Conservation (phyloP, 202 grass and related monocot species). For the Schoenoplectus triqueter region DNA sequence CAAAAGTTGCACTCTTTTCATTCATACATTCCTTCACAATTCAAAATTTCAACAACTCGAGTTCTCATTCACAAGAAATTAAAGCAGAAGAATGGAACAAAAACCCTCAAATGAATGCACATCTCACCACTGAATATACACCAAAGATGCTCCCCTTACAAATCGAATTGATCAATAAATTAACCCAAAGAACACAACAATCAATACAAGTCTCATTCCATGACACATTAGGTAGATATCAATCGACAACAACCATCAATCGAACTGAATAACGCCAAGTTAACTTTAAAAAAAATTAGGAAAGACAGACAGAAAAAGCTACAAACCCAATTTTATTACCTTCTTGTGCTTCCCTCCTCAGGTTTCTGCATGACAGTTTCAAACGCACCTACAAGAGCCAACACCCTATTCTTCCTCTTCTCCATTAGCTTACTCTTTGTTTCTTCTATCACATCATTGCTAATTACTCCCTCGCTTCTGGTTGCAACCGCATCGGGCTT, state of each 20-base stretch:
- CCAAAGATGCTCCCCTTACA: constrained; percentile 19
- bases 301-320: background rate
- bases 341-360: constrained; percentile 27
- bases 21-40: constrained; percentile 29
- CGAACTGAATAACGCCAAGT: constrained; percentile 20
- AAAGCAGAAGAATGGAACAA: constrained; percentile 11
- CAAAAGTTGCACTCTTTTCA: background rate
- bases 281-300: background rate
- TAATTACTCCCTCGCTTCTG: constrained; percentile 62
- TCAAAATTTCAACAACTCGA: background rate
- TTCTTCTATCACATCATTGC: constrained; percentile 82
- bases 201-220: constrained; percentile 17
- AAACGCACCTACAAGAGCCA: constrained; percentile 81
- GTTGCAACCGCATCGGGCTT: constrained; percentile 45
- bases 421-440: constrained; percentile 74
- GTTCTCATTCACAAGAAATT: constrained; percentile 30
- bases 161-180: constrained; percentile 20
- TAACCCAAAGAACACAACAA: constrained; percentile 20
- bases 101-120: constrained; percentile 12
- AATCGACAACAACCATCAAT: constrained; percentile 24
- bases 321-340: constrained; percentile 33
- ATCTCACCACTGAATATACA: constrained; percentile 25
- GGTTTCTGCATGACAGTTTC: constrained; percentile 69
- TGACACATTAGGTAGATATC: constrained; percentile 33
- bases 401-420: constrained; percentile 89